A percentile compares a stretch with the other conserved stretches of the same genome.
Conservation (phyloP, 2,329 filamentous ascomycete genomes). For the Rutstroemia sp. region DNA sequence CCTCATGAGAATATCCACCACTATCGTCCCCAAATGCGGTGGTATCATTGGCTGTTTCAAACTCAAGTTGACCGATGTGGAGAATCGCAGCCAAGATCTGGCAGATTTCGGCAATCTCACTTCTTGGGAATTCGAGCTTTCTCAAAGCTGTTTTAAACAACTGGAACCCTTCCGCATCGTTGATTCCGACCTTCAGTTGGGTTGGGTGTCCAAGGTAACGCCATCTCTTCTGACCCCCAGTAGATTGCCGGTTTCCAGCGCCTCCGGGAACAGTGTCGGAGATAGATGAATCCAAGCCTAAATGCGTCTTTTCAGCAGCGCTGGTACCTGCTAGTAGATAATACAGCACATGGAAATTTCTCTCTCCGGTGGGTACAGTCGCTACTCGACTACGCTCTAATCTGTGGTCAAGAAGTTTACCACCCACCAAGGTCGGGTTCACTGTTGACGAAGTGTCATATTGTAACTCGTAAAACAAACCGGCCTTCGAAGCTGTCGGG, state of each 20-base stretch:
- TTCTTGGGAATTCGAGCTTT: slow-evolving; percentile 87
- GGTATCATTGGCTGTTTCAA: slow-evolving; percentile 74
- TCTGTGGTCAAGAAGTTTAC: slow-evolving; percentile 88
- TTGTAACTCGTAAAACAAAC: slow-evolving; percentile 91
- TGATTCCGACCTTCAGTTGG: slow-evolving; percentile 93
- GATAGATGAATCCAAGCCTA: slow-evolving; percentile 49
- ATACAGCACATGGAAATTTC: slow-evolving; percentile 94
- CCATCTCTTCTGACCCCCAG: slow-evolving; percentile 68
- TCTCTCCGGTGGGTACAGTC: slow-evolving; percentile 87
- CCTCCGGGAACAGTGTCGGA: slow-evolving; percentile 38
- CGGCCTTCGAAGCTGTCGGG: slow-evolving; percentile 90
- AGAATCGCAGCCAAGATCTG: slow-evolving; percentile 89
- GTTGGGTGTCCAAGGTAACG: slow-evolving; percentile 94
- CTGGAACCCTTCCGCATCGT: slow-evolving; percentile 91
- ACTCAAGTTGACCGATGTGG: slow-evolving; percentile 97
- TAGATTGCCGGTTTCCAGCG: slow-evolving; percentile 43
- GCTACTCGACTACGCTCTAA: slow-evolving; percentile 88
- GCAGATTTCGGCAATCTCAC: slow-evolving; percentile 94
- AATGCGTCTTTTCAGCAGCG: slow-evolving; percentile 78
- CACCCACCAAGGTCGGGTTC: slow-evolving; percentile 83
- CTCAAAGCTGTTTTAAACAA: slow-evolving; percentile 94
- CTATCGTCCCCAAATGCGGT: slow-evolving; percentile 79
- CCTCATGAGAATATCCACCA: slow-evolving; percentile 93
- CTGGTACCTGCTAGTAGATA: slow-evolving; percentile 92
- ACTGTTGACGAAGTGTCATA: slow-evolving; percentile 85